phyloP scores from a whole-genome alignment of 2,329 filamentous ascomycete genomes.

The Lecanicillium sp. region DNA sequence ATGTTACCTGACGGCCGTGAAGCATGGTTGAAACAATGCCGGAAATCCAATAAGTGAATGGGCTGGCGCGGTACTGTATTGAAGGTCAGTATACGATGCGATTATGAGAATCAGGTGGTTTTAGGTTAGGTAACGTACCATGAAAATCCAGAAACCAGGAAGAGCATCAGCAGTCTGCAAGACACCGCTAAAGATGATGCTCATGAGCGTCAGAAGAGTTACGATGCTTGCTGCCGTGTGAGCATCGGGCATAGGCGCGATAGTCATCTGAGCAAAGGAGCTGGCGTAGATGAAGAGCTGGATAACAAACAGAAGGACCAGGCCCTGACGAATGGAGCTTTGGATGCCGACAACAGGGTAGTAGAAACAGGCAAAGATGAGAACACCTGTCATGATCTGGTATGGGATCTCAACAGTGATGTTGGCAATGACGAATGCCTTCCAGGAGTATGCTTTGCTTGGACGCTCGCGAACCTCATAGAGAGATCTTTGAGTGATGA shows the following conservation, averaged over 20 bases:
- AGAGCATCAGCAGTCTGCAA: conserved; percentile 49
- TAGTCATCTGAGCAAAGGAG: conserved; percentile 66
- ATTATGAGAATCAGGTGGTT: too few species aligned
- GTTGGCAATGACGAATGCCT: conserved; percentile 63
- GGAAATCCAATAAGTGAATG: conserved; percentile 60
- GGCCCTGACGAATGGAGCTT: conserved; percentile 45
- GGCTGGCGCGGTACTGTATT: conserved; percentile 46
- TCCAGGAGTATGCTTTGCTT: conserved; percentile 68
- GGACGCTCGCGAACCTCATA: conserved; percentile 74
- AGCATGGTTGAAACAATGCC: conserved; percentile 62
- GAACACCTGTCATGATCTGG: conserved; percentile 53
- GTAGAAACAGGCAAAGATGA: conserved; percentile 61
- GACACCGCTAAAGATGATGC: conserved; percentile 55
- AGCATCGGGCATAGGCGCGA: conserved; percentile 60
- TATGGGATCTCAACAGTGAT: conserved; percentile 66
- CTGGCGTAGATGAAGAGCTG: conserved; percentile 63
- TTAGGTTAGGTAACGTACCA: conserved; percentile 33
- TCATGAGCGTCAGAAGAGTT: conserved; percentile 50
- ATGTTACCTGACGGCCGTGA: conserved; percentile 42
- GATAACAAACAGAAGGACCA: conserved; percentile 57
- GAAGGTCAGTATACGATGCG: not conserved
- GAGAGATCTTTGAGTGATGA: conserved; percentile 62
- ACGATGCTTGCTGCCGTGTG: conserved; percentile 59
- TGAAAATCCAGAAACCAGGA: conserved; percentile 70
- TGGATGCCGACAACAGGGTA: conserved; percentile 50